phyloP scores from a whole-genome alignment of 768 basidiomycete genomes.

The Leccinum fibrillosum region DNA sequence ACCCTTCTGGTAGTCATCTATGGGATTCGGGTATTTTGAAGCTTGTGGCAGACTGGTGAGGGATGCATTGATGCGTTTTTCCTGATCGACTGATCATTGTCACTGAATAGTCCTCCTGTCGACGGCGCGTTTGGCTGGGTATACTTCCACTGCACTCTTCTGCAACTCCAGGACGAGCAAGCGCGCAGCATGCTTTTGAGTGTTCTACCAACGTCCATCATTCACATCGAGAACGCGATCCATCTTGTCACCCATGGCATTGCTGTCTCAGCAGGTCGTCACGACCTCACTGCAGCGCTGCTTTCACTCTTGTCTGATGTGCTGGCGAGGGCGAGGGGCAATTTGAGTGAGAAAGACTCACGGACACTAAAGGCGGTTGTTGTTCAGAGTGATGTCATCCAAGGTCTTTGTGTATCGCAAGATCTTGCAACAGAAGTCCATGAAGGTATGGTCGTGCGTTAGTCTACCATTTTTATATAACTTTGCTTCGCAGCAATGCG shows the following conservation, averaged over 20 bases:
- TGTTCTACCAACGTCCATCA: constrained; percentile 12
- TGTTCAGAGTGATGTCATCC: constrained; percentile 31
- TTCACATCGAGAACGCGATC: constrained; percentile 35
- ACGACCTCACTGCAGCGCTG: constrained; percentile 28
- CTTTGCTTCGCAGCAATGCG: constrained; percentile 36
- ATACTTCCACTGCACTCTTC: constrained; percentile 35
- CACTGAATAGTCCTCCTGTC: constrained; percentile 7
- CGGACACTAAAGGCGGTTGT: constrained; percentile 42
- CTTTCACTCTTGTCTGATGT: constrained; percentile 41
- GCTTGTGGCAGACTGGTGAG: constrained; percentile 28
- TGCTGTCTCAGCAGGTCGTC: constrained; percentile 12
- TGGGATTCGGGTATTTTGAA: constrained; percentile 35
- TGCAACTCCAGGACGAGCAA: constrained; percentile 16
- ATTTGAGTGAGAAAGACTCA: constrained; percentile 31
- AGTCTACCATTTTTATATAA: not conserved
- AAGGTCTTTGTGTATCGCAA: constrained; percentile 31
- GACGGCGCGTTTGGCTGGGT: constrained; percentile 41
- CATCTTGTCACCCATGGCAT: constrained; percentile 39
- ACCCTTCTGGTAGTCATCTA: constrained; percentile 40
- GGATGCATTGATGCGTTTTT: not conserved
- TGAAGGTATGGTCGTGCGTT: constrained; percentile 31
- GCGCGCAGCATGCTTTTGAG: constrained; percentile 35
- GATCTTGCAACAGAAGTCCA: constrained; percentile 24
- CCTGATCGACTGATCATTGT: not conserved
- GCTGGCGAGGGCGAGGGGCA: constrained; percentile 24